Evolutionary conservation across 129 eudicot species (phyloP).

Genomic region (Flaveria brownii): DNA sequence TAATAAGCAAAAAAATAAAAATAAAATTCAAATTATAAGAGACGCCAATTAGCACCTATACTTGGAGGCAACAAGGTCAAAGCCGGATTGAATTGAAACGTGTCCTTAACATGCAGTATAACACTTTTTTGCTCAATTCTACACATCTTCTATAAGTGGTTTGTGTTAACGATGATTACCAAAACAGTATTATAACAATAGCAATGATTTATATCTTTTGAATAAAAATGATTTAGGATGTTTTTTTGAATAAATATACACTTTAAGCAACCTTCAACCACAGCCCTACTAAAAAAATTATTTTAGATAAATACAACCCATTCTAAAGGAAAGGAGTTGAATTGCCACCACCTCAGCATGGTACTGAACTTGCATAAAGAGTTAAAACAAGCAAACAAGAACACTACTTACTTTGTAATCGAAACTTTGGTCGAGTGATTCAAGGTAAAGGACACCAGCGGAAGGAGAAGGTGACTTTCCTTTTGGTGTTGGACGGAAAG

Average conservation of each 20-base stretch:
- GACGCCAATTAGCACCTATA: neutral
- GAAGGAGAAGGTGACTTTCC: slow-evolving; percentile 36
- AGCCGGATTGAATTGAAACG: neutral
- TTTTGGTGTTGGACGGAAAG: slow-evolving; percentile 52
- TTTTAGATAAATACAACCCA: neutral
- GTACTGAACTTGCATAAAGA: neutral
- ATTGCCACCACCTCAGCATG: neutral
- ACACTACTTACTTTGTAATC: slow-evolving; percentile 63
- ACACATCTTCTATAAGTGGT: neutral
- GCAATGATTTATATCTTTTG: neutral
- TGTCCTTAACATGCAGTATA: neutral
- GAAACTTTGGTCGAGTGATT: slow-evolving; percentile 63
- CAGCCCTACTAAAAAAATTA: neutral
- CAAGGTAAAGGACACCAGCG: slow-evolving; percentile 38
- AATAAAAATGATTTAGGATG: neutral
- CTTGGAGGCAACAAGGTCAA: neutral
- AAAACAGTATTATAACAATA: neutral
- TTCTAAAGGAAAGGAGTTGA: neutral
- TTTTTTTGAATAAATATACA: too few species aligned
- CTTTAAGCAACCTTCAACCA: too few species aligned
- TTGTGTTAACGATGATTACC: neutral
- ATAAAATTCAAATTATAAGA: neutral
- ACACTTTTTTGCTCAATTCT: neutral
- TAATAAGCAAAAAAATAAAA: neutral
- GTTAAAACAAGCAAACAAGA: neutral